Evolutionary conservation across 495 filamentous ascomycete genomes (phyloP).

Genomic region (Aeminium ludgeri): DNA sequence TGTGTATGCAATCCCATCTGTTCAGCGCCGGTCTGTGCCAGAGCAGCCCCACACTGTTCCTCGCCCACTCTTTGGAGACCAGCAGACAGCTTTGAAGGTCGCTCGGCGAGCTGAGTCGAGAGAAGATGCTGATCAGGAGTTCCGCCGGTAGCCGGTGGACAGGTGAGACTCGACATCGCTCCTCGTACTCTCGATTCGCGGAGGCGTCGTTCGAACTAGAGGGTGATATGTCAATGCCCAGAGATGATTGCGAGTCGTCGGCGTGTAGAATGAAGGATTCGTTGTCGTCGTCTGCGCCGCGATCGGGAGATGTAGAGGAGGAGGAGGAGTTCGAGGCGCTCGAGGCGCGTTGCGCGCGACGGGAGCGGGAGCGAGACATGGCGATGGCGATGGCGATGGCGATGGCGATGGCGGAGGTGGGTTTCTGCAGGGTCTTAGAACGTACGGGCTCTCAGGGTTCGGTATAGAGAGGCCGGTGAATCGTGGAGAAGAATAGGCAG

Average conservation of each 20-base stretch:
- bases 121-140: constrained; percentile 82
- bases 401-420: too few species aligned
- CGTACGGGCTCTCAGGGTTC: too few species aligned
- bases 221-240: constrained; percentile 34
- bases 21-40: constrained; percentile 91
- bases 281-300: constrained; percentile 61
- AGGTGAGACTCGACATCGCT: constrained; percentile 44
- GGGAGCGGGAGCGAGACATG: constrained; percentile 19
- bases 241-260: constrained; percentile 82
- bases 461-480: too few species aligned
- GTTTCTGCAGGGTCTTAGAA: too few species aligned
- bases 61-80: constrained; percentile 81
- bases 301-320: constrained; percentile 68
- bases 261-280: constrained; percentile 72
- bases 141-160: constrained; percentile 79
- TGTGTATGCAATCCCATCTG: constrained; percentile 60
- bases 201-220: constrained; percentile 30
- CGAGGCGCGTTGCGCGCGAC: constrained; percentile 12
- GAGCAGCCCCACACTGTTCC: constrained; percentile 78
- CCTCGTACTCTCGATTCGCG: constrained; percentile 56
- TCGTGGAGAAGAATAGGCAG: too few species aligned
- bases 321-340: constrained; percentile 38
- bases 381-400: neutral
- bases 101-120: constrained; percentile 48
- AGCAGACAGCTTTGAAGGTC: constrained; percentile 82